Base-by-base conservation (phyloP, 305 asterid species). In the Fraxinus velutina region DNA sequence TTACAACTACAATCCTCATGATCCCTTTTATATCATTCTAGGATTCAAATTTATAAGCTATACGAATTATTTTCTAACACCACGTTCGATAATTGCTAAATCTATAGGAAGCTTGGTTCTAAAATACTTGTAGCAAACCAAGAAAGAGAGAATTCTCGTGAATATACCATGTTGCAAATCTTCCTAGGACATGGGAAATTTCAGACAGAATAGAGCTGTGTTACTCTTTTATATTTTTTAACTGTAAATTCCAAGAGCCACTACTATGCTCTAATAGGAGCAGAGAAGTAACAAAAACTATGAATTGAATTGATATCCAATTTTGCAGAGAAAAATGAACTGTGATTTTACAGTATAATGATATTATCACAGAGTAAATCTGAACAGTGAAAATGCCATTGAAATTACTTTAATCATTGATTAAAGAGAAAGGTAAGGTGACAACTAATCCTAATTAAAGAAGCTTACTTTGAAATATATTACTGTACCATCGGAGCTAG, bases 1-100 rank as follows among this genome's bases (percentile, higher is more conserved):
- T 90, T 91, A 80, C 92, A 88, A 83, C 90, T 83, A 84, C 66
- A 88, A 88, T 88, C 90, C 89, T 90, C 86, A 91, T 83, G 82
- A 77, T 13, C 66, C 80, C 73, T 80, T 80, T 39, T 64, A 32
- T 12, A 30, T 32, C 12, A 29, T 24, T 12, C 75, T 30, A 70
- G 75, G 75, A 70, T 70, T 13, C 39, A 70, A 9, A 39, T 70
- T 70, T 55, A 70, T 30, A 70, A 32, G 12, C 33, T 30, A 30
- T 5, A 30, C 1, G 24, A 70, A 70, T 30, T 4, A 29, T 5
- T 29, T 29, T 30, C 75, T 24, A 70, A 3, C 13, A 2, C 42
- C 6, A 30, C 8, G 37, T 27, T 66, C 36, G 19, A 66, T 27
- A 12, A 57, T 21, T 19, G 30, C 70, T 57, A 57, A 19, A 21